These are phyloP conservation scores for Auricularia cornea DNA, from an alignment of 768 basidiomycete genomes.

Conservation along the genomic window DNA sequence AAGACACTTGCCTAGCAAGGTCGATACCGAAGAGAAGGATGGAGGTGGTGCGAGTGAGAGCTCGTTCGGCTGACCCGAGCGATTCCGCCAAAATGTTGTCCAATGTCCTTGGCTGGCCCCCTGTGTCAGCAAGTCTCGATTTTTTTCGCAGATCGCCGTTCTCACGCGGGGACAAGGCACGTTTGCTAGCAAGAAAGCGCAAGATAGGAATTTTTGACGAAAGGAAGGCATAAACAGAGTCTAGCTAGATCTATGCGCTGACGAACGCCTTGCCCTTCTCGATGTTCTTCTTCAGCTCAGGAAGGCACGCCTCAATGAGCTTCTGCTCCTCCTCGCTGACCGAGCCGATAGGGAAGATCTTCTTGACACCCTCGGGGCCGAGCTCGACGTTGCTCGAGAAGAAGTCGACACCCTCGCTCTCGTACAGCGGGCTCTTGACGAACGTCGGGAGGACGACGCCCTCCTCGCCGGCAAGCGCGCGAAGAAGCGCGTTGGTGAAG, in stretches of 20 bases:
- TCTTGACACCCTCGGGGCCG: conserved; percentile 82
- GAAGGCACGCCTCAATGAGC: conserved; percentile 78
- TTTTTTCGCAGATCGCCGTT: too few species aligned
- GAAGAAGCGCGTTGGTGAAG: conserved; percentile 53
- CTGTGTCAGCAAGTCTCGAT: too few species aligned
- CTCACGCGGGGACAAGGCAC: too few species aligned
- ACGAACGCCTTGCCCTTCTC: conserved; percentile 86
- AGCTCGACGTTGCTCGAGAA: conserved; percentile 95
- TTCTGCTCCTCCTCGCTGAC: conserved; percentile 77
- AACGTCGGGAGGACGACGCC: conserved; percentile 72
- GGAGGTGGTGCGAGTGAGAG: too few species aligned
- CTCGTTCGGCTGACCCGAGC: too few species aligned
- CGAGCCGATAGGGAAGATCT: conserved; percentile 78
- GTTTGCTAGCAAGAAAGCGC: too few species aligned
- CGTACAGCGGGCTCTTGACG: conserved; percentile 83
- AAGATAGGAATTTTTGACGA: neutral
- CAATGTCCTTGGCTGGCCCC: too few species aligned
- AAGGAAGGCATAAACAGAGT: neutral
- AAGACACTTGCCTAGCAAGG: too few species aligned
- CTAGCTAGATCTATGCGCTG: neutral
- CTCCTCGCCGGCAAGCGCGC: conserved; percentile 58
- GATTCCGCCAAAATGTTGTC: too few species aligned
- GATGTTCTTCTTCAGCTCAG: conserved; percentile 96
- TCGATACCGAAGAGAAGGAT: too few species aligned
- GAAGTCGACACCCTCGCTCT: conserved; percentile 80